phyloP scores from a whole-genome alignment of 2,329 filamentous ascomycete genomes.

The Aspergillus pseudoterreus region DNA sequence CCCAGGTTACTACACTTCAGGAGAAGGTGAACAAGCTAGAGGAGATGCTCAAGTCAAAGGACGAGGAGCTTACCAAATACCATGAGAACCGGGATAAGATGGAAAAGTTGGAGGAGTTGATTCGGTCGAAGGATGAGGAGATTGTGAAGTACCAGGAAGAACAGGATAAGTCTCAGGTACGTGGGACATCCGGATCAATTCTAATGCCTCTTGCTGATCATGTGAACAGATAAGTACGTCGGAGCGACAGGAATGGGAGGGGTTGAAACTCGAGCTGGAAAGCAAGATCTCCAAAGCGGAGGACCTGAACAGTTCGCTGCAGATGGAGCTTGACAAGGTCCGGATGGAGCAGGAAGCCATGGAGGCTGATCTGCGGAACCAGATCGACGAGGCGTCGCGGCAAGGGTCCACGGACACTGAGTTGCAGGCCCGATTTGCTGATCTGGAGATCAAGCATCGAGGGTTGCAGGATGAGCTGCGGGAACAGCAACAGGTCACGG shows the following conservation, averaged over 20 bases:
- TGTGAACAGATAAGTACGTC: slow-evolving; percentile 44
- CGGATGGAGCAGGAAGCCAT: slow-evolving; percentile 64
- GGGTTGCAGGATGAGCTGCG: slow-evolving; percentile 61
- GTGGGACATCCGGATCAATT: slow-evolving; percentile 1
- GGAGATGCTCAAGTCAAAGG: slow-evolving; percentile 63
- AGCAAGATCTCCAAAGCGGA: slow-evolving; percentile 70
- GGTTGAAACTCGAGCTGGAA: slow-evolving; percentile 65
- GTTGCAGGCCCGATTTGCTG: slow-evolving; percentile 57
- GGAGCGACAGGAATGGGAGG: slow-evolving; percentile 68
- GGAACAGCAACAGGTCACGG: slow-evolving; percentile 77
- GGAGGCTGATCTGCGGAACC: slow-evolving; percentile 59
- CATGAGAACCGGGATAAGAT: slow-evolving; percentile 57
- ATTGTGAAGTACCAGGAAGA: slow-evolving; percentile 60
- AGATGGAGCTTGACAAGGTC: slow-evolving; percentile 72
- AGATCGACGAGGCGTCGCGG: slow-evolving; percentile 49
- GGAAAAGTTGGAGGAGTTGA: slow-evolving; percentile 63
- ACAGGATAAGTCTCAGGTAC: slow-evolving; percentile 47
- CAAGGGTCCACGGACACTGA: slow-evolving; percentile 47
- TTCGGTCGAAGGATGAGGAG: slow-evolving; percentile 70
- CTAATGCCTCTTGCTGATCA: slow-evolving; percentile 5
- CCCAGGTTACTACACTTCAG: slow-evolving; percentile 70
- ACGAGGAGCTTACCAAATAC: slow-evolving; percentile 63
- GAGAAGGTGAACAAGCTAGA: slow-evolving; percentile 72
- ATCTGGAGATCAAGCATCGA: slow-evolving; percentile 61
- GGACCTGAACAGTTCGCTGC: slow-evolving; percentile 72